A percentile compares a stretch with the other conserved stretches of the same genome.
Conservation (phyloP, 768 basidiomycete species). For the Leucosporidium scottii region DNA sequence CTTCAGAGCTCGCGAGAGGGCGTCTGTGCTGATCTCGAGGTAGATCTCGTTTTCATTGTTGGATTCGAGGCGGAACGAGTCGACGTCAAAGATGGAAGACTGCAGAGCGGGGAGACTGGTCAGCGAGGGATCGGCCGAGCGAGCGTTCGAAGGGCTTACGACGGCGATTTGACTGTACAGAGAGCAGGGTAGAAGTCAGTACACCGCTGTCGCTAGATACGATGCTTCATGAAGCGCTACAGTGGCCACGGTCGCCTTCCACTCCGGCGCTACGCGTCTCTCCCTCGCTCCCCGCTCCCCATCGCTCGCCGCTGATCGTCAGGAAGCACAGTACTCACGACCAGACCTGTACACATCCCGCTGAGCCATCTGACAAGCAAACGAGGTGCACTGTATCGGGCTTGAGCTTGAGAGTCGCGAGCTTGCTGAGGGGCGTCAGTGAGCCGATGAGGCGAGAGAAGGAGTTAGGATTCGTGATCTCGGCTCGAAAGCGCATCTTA, state of each 20-base stretch:
- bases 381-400: slow-evolving; percentile 58
- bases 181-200: background rate
- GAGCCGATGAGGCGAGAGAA: slow-evolving; percentile 21
- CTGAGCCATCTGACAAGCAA: slow-evolving; percentile 69
- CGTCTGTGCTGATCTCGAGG: slow-evolving; percentile 63
- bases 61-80: slow-evolving; percentile 75
- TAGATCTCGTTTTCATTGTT: slow-evolving; percentile 76
- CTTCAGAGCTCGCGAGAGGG: slow-evolving; percentile 60
- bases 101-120: slow-evolving; percentile 45
- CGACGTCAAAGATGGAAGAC: slow-evolving; percentile 46
- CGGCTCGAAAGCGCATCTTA: slow-evolving; percentile 28
- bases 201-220: too few relatives aligned
- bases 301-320: too few relatives aligned
- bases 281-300: background rate
- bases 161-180: slow-evolving; percentile 34
- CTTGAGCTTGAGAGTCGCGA: slow-evolving; percentile 30
- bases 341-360: slow-evolving; percentile 85
- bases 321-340: slow-evolving; percentile 46
- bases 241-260: too few relatives aligned
- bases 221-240: background rate
- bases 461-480: slow-evolving; percentile 11
- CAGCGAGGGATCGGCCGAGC: background rate
- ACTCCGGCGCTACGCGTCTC: too few relatives aligned
- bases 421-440: slow-evolving; percentile 25
- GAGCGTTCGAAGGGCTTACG: slow-evolving; percentile 11